phyloP scores from a whole-genome alignment of 2,329 filamentous ascomycete species.

The Cladophialophora carrionii region DNA sequence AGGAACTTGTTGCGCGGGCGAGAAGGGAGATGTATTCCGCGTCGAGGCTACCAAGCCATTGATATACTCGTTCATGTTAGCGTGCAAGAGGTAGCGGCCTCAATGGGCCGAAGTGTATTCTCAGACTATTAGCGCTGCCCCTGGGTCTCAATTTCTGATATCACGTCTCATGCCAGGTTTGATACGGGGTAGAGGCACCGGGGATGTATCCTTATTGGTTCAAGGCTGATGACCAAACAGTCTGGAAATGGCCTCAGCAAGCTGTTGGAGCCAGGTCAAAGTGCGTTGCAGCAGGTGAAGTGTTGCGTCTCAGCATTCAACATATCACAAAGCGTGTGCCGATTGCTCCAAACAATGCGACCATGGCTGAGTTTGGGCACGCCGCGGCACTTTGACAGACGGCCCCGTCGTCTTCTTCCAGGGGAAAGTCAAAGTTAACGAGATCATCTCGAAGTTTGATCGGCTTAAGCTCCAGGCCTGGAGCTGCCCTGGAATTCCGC shows the following conservation, averaged over 20 bases:
- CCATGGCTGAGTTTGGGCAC: not conserved
- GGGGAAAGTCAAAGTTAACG: not conserved
- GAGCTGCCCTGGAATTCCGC: not conserved
- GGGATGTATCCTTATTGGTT: not conserved
- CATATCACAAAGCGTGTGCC: not conserved
- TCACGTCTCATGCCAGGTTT: not conserved
- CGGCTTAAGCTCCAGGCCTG: not conserved
- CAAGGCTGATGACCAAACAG: not conserved
- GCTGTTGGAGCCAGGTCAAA: not conserved
- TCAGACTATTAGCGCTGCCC: conserved; percentile 5
- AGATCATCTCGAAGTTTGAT: not conserved
- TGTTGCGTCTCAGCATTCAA: not conserved
- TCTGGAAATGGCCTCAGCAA: not conserved
- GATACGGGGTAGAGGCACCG: not conserved
- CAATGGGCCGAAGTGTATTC: not conserved
- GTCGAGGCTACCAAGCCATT: not conserved
- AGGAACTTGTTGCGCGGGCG: not conserved
- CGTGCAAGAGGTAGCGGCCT: not conserved
- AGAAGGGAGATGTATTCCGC: not conserved
- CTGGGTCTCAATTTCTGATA: not conserved
- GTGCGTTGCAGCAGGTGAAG: not conserved
- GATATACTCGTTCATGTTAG: not conserved
- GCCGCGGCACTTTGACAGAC: not conserved
- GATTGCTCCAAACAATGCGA: not conserved
- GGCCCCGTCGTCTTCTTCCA: not conserved